A percentile compares a stretch with the other conserved stretches of the same genome.
Conservation (phyloP, 805 yeast species). For the Schwanniomyces sp. region DNA sequence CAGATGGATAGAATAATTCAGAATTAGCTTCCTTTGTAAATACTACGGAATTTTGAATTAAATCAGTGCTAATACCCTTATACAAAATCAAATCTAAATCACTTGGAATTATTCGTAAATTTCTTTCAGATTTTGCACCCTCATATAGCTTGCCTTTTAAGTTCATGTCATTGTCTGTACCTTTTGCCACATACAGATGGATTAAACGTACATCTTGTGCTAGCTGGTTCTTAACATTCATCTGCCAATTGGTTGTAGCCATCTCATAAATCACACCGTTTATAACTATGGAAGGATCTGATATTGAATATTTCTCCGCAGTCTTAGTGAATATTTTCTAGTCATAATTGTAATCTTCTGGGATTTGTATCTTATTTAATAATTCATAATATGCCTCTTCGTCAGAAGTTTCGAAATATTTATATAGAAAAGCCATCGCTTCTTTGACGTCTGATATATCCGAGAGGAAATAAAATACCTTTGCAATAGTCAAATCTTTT, state of each 20-base stretch:
- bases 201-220: constrained; percentile 49
- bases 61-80: constrained; percentile 25
- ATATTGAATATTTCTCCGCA: constrained; percentile 33
- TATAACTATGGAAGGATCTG: constrained; percentile 54
- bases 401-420: constrained; percentile 26
- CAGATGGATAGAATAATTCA: constrained; percentile 39
- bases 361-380: constrained; percentile 15
- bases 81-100: constrained; percentile 33
- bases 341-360: constrained; percentile 15
- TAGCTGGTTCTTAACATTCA: constrained; percentile 50
- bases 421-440: constrained; percentile 40
- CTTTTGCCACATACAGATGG: constrained; percentile 21
- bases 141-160: constrained; percentile 44
- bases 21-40: constrained; percentile 25
- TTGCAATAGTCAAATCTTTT: constrained; percentile 26
- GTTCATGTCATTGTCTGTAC: constrained; percentile 20
- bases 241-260: constrained; percentile 53
- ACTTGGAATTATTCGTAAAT: constrained; percentile 36
- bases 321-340: constrained; percentile 18
- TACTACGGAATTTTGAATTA: constrained; percentile 21
- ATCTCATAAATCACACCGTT: constrained; percentile 71
- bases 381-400: constrained; percentile 24
- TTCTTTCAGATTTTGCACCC: constrained; percentile 44
- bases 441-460: constrained; percentile 30
- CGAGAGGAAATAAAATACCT: constrained; percentile 32